Conservation (phyloP, 768 basidiomycete genomes). For the Xerocomellus amylosporus region DNA sequence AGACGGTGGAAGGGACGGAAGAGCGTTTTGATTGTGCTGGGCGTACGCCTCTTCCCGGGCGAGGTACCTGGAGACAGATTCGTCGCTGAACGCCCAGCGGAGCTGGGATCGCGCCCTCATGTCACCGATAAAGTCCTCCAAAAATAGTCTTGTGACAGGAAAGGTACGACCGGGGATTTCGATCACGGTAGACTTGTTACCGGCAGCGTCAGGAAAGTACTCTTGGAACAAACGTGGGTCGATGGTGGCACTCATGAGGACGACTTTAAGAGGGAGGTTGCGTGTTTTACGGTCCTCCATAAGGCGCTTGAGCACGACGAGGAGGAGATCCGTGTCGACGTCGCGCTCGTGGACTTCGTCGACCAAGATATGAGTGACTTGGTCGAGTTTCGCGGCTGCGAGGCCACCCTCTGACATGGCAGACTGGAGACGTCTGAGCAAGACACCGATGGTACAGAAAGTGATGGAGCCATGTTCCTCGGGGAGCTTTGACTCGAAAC, state of each 20-base stretch:
- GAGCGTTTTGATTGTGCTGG: neutral
- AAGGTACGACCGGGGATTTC: constrained; percentile 90
- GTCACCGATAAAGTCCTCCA: constrained; percentile 71
- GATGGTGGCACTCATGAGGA: constrained; percentile 96
- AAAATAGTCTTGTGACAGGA: constrained; percentile 77
- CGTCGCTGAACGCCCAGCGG: constrained; percentile 69
- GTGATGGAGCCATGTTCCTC: constrained; percentile 81
- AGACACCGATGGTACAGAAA: constrained; percentile 91
- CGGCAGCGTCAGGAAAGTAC: constrained; percentile 72
- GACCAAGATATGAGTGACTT: constrained; percentile 85
- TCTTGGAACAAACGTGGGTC: constrained; percentile 84
- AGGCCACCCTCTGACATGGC: constrained; percentile 49
- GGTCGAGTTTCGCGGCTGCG: constrained; percentile 51
- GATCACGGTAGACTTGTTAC: constrained; percentile 62
- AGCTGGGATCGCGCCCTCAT: constrained; percentile 40
- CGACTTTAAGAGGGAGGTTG: constrained; percentile 73
- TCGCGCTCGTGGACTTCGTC: constrained; percentile 98
- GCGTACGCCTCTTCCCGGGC: constrained; percentile 48
- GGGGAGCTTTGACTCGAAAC: constrained; percentile 82
- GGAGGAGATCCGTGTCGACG: constrained; percentile 84
- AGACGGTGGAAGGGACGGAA: constrained; percentile 5
- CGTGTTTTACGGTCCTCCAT: constrained; percentile 69
- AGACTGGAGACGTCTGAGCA: constrained; percentile 82
- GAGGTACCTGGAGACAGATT: constrained; percentile 69
- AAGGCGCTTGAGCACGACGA: constrained; percentile 85